phyloP scores from a whole-genome alignment of 2,329 filamentous ascomycete species.

The Penicillium olsonii region DNA sequence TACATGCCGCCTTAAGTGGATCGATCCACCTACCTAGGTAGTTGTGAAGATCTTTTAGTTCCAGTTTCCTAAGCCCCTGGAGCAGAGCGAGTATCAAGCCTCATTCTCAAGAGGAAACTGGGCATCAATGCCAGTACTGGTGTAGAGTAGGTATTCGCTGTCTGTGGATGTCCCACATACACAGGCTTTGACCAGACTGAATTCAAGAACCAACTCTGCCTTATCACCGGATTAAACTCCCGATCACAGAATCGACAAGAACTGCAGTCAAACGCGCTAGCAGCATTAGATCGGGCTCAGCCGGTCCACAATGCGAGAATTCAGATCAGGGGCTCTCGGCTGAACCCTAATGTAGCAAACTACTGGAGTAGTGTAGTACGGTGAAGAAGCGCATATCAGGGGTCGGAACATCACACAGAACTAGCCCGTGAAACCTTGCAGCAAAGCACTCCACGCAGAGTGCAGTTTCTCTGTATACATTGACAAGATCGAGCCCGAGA shows the following conservation, averaged over 20 bases:
- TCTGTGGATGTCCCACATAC: no score
- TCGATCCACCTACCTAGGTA: neutral
- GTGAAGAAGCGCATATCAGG: neutral
- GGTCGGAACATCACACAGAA: neutral
- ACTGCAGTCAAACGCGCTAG: neutral
- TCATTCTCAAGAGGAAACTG: no score
- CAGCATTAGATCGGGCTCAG: neutral
- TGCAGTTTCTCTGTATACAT: no score
- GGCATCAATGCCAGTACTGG: no score
- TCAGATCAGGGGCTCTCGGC: neutral
- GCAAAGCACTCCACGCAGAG: no score
- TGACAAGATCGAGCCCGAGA: neutral
- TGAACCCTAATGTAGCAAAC: neutral
- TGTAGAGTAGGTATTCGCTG: no score
- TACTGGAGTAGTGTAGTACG: no score
- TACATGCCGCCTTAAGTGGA: neutral
- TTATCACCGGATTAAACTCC: neutral
- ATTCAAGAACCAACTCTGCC: no score
- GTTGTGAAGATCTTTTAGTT: slow-evolving; percentile 11
- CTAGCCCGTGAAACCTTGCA: neutral
- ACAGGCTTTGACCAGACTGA: no score
- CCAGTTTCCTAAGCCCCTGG: no score
- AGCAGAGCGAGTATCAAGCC: no score
- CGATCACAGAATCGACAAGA: neutral
- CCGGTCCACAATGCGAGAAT: neutral